Percentiles rank a stretch among this genome's conserved stretches.
phyloP scores from a whole-genome alignment of 768 basidiomycete species.

The Naematelia encephala region DNA sequence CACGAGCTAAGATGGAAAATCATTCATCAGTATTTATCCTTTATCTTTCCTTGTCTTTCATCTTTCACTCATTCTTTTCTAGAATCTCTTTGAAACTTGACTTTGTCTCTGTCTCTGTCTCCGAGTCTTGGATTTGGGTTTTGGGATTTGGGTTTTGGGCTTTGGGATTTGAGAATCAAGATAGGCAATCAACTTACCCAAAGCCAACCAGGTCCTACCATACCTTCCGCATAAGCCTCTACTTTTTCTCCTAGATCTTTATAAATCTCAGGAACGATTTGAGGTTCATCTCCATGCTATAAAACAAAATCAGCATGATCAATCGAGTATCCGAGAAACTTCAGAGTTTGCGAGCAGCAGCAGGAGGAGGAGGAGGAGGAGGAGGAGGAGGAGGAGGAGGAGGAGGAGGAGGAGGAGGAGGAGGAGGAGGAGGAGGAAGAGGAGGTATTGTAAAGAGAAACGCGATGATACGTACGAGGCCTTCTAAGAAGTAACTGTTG shows the following conservation, averaged over 20 bases:
- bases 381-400: neutral
- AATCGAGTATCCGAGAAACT: no score
- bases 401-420: neutral
- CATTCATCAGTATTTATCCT: neutral
- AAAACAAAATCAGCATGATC: constrained; percentile 3
- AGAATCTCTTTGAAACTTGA: no score
- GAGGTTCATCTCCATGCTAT: constrained; percentile 25
- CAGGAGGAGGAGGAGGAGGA: neutral
- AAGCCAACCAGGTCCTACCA: constrained; percentile 47
- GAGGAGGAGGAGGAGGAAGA: neutral
- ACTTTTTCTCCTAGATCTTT: constrained; percentile 35
- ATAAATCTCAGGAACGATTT: constrained; percentile 23
- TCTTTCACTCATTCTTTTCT: no score
- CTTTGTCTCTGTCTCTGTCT: no score
- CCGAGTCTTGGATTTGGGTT: no score
- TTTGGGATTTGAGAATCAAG: no score
- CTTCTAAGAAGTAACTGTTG: constrained; percentile 89
- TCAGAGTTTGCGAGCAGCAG: neutral
- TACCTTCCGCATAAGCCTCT: constrained; percentile 45
- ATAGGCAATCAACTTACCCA: constrained; percentile 42
- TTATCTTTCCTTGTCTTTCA: no score
- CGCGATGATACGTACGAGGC: constrained; percentile 61
- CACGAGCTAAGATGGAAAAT: constrained; percentile 69
- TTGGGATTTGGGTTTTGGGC: no score
- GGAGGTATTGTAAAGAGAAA: neutral